These are phyloP conservation scores for Acephala macrosclerotiorum DNA, from an alignment of 2,329 filamentous ascomycete genomes.

Conservation along the genomic window DNA sequence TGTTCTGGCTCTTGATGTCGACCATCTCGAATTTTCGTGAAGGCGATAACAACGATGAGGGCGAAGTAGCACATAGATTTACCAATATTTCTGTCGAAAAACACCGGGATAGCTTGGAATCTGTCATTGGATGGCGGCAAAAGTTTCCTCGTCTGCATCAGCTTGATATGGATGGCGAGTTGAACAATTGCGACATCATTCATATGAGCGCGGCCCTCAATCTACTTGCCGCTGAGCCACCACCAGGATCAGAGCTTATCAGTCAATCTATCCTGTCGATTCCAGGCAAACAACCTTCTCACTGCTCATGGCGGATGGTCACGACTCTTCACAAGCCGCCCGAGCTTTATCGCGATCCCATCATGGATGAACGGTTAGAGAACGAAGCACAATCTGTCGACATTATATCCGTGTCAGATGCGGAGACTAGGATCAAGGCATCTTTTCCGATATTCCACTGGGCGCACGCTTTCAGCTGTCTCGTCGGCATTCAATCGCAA, in stretches of 20 bases:
- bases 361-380: constrained; percentile 46
- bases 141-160: constrained; percentile 64
- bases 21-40: constrained; percentile 25
- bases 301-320: constrained; percentile 66
- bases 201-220: constrained; percentile 69
- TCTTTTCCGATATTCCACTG: constrained; percentile 42
- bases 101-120: constrained; percentile 53
- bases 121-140: constrained; percentile 63
- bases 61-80: constrained; percentile 37
- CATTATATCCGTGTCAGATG: constrained; percentile 26
- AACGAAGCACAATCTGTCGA: constrained; percentile 26
- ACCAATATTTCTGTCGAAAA: constrained; percentile 31
- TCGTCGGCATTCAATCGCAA: constrained; percentile 36
- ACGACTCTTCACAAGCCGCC: constrained; percentile 64
- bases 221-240: constrained; percentile 63
- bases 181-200: constrained; percentile 64
- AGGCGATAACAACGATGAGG: constrained; percentile 30
- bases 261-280: constrained; percentile 66
- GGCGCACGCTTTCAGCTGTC: constrained; percentile 41
- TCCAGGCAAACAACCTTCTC: constrained; percentile 59
- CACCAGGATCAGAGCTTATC: constrained; percentile 65
- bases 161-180: constrained; percentile 57
- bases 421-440: constrained; percentile 38
- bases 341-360: constrained; percentile 47
- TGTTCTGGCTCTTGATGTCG: constrained; percentile 41